A percentile compares a stretch with the other conserved stretches of the same genome.
phyloP scores from a whole-genome alignment of 495 filamentous ascomycete genomes.

The Penicillium pancosmium region DNA sequence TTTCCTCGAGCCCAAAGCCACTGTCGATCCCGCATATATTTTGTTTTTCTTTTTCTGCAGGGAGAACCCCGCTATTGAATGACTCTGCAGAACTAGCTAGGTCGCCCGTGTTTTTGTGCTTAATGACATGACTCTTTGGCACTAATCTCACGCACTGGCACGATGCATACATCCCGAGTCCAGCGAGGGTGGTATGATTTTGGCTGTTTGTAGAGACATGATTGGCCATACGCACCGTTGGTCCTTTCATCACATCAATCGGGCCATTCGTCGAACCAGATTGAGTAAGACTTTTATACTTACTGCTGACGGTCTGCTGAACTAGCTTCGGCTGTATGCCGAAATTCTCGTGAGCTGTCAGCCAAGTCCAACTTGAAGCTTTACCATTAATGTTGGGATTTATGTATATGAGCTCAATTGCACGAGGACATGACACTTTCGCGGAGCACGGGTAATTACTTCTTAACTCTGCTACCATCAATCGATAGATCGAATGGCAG shows the following conservation, averaged over 20 bases:
- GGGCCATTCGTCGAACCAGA: no score
- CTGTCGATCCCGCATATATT: conserved; percentile 18
- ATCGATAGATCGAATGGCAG: not conserved
- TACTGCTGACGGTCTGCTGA: no score
- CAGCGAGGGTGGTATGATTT: no score
- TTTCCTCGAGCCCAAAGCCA: conserved; percentile 11
- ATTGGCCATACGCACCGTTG: no score
- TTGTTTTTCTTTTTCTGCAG: conserved; percentile 13
- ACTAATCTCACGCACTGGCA: not conserved
- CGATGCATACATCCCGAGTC: not conserved
- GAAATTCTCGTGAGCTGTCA: no score
- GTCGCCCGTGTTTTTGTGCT: not conserved
- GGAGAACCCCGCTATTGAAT: conserved; percentile 22
- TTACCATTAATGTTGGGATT: not conserved
- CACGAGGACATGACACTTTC: conserved; percentile 12
- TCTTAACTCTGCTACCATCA: not conserved
- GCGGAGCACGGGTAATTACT: not conserved
- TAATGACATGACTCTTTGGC: not conserved
- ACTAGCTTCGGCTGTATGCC: no score
- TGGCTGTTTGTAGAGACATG: no score
- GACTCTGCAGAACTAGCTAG: conserved; percentile 4
- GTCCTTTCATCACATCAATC: no score
- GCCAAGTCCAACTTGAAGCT: not conserved
- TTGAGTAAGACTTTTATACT: no score
- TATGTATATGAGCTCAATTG: not conserved